Conservation (phyloP, 2,329 filamentous ascomycete species). For the Sarocladium kiliense region DNA sequence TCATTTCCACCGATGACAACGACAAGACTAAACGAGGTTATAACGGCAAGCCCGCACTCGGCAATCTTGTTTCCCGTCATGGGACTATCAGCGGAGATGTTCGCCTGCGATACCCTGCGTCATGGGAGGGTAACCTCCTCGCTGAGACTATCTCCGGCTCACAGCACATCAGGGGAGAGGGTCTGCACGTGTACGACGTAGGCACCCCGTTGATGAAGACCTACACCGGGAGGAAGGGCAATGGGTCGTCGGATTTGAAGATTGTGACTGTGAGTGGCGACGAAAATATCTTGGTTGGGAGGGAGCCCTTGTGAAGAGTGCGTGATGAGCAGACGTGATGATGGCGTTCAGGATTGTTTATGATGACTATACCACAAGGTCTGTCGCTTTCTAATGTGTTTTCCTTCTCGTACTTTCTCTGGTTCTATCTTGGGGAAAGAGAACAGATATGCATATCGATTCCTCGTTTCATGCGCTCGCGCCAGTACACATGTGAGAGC, state of each 20-base stretch:
- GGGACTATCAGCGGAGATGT: conserved; percentile 38
- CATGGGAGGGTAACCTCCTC: conserved; percentile 43
- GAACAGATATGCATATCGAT: not conserved
- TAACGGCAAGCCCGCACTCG: not conserved
- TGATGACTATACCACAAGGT: not conserved
- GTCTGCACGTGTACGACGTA: conserved; percentile 30
- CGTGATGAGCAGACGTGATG: not conserved
- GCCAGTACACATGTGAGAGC: not conserved
- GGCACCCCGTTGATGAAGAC: conserved; percentile 27
- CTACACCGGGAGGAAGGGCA: conserved; percentile 36
- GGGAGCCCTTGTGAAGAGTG: not conserved
- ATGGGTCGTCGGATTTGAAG: conserved; percentile 25
- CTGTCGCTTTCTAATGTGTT: not conserved
- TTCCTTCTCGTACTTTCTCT: not conserved
- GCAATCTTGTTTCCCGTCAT: conserved; percentile 35
- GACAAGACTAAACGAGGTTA: not conserved
- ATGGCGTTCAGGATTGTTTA: not conserved
- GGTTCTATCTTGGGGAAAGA: not conserved
- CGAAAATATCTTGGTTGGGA: conserved; percentile 21
- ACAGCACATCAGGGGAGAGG: conserved; percentile 35
- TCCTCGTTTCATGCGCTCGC: not conserved
- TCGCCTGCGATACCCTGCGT: conserved; percentile 37
- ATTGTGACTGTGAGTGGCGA: conserved; percentile 26
- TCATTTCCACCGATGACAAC: not conserved
- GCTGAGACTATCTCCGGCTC: conserved; percentile 35